Conservation (phyloP, 2,329 filamentous ascomycete genomes). For the Aspergillus proliferans region DNA sequence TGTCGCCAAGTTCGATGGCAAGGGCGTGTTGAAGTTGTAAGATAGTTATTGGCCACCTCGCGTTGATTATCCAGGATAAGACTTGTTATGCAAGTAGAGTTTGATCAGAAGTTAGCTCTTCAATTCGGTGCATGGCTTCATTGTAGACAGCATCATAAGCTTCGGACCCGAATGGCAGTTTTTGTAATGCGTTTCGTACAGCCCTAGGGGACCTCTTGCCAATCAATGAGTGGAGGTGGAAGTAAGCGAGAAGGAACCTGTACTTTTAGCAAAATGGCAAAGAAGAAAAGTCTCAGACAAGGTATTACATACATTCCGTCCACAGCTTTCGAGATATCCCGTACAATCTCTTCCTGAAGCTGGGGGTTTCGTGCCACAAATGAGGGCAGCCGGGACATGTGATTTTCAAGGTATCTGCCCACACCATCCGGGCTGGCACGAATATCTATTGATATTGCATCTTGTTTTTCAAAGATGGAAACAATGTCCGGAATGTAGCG, state of each 20-base stretch:
- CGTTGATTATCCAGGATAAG: conserved; percentile 1
- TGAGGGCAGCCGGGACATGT: not conserved
- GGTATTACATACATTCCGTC: not conserved
- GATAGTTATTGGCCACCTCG: not conserved
- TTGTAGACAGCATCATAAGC: not conserved
- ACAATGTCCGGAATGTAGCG: not conserved
- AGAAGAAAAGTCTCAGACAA: not conserved
- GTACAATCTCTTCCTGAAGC: not conserved
- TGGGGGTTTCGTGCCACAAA: not conserved
- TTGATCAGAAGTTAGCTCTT: not conserved
- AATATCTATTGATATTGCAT: not conserved
- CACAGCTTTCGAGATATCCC: not conserved
- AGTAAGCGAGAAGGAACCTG: not conserved
- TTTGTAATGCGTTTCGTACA: too few relatives aligned
- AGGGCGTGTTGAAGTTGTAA: conserved; percentile 2
- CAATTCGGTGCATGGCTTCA: conserved; percentile 3
- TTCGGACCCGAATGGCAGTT: not conserved
- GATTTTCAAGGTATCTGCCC: not conserved
- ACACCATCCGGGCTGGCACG: not conserved
- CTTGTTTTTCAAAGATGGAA: not conserved
- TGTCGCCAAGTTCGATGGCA: not conserved
- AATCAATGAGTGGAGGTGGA: not conserved
- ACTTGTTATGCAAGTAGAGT: not conserved
- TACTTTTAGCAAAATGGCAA: not conserved
- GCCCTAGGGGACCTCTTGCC: not conserved